These are phyloP conservation scores for Dactylellina parvicollis DNA, from an alignment of 2,329 filamentous ascomycete genomes.

Conservation along the genomic window DNA sequence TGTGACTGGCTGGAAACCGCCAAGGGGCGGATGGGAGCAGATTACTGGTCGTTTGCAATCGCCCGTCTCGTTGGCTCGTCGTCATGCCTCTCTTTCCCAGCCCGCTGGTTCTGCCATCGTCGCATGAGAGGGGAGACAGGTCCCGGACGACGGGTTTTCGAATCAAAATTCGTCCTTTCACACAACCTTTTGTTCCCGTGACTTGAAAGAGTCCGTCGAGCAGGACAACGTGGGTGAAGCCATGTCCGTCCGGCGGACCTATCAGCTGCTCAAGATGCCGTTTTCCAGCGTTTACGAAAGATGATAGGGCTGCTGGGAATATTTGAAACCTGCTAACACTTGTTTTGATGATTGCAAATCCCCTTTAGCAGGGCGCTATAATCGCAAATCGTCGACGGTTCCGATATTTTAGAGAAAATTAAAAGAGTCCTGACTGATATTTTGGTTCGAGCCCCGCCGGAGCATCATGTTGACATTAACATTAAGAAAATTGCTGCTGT, in stretches of 20 bases:
- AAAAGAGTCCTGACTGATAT: too few species aligned
- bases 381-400: slow-evolving; percentile 20
- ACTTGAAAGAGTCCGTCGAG: slow-evolving; percentile 51
- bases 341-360: slow-evolving; percentile 24
- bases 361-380: slow-evolving; percentile 42
- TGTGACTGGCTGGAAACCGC: slow-evolving; percentile 27
- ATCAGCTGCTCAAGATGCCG: slow-evolving; percentile 47
- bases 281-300: slow-evolving; percentile 38
- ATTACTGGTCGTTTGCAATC: slow-evolving; percentile 3
- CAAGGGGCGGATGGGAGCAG: slow-evolving; percentile 28
- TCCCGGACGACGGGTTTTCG: slow-evolving; percentile 47
- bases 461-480: too few species aligned
- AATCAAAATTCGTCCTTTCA: slow-evolving; percentile 52
- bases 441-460: not conserved
- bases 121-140: slow-evolving; percentile 32
- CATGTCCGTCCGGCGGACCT: slow-evolving; percentile 29
- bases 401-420: not conserved
- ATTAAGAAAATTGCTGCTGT: slow-evolving; percentile 34
- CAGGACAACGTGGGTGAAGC: slow-evolving; percentile 47
- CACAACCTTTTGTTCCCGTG: slow-evolving; percentile 53
- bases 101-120: slow-evolving; percentile 36
- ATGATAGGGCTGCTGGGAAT: slow-evolving; percentile 48
- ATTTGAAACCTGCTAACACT: slow-evolving; percentile 21
- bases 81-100: slow-evolving; percentile 37
- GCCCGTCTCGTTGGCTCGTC: not conserved